Conservation (phyloP, 495 filamentous ascomycete species). For the Aspergillus panamensis region DNA sequence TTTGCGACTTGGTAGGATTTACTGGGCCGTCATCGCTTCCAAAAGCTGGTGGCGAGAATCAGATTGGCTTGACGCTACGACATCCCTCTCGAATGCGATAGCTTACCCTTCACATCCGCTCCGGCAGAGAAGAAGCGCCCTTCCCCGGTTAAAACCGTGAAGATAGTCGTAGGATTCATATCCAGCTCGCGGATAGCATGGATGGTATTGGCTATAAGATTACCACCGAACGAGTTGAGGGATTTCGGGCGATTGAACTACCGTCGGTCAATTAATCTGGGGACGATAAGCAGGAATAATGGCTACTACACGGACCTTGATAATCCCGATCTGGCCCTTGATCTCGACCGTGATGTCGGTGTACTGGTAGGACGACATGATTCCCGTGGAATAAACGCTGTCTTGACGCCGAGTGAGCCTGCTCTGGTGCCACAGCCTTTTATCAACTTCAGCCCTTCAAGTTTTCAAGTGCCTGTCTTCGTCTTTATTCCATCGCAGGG, state of each 20-base stretch:
- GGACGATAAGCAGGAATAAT: no score
- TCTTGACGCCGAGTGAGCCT: no score
- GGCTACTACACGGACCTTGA: conserved; percentile 16
- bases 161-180: conserved; percentile 18
- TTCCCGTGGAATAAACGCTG: not conserved
- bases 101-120: conserved; percentile 17
- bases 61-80: not conserved
- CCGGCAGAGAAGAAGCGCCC: conserved; percentile 26
- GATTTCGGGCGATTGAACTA: conserved; percentile 19
- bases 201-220: conserved; percentile 18
- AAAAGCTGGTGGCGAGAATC: no score
- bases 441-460: no score
- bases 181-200: conserved; percentile 21
- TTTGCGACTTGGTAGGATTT: no score
- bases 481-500: no score
- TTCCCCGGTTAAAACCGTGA: conserved; percentile 25
- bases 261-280: not conserved
- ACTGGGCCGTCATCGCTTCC: no score
- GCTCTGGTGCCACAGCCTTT: no score
- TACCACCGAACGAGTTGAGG: conserved; percentile 18
- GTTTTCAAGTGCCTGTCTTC: no score
- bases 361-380: conserved; percentile 8
- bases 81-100: not conserved
- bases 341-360: conserved; percentile 20
- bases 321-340: conserved; percentile 19